phyloP scores from a whole-genome alignment of 1,139 yeast genomes.

The Pichia sp. region DNA sequence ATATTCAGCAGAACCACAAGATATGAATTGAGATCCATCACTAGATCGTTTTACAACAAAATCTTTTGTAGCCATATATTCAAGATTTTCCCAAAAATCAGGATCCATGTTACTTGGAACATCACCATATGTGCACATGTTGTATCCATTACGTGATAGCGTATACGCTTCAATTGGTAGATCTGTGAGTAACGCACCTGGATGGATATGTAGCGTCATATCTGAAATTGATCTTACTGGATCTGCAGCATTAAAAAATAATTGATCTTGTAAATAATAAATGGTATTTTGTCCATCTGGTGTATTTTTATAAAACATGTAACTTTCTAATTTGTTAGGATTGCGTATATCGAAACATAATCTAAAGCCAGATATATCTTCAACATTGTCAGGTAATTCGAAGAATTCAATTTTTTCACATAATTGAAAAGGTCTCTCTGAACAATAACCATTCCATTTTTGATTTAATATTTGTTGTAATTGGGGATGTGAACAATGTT shows the following conservation, averaged over 20 bases:
- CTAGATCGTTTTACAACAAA: too few species aligned
- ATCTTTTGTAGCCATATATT: too few species aligned
- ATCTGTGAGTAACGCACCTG: too few species aligned
- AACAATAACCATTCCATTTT: not conserved
- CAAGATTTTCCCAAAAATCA: not conserved
- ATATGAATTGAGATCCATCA: too few species aligned
- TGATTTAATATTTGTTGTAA: not conserved
- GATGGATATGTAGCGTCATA: too few species aligned
- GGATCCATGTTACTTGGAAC: not conserved
- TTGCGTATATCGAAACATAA: too few species aligned
- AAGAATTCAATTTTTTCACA: not conserved
- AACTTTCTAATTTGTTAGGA: not conserved
- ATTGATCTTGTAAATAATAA: not conserved
- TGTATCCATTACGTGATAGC: too few species aligned
- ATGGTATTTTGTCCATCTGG: not conserved
- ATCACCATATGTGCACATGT: too few species aligned
- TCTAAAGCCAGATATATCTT: not conserved
- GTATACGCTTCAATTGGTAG: too few species aligned
- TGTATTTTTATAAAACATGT: not conserved
- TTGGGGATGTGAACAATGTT: too few species aligned
- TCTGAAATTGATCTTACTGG: not conserved
- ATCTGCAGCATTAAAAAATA: not conserved
- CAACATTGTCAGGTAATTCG: not conserved
- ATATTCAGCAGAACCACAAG: too few species aligned
- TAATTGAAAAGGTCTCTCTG: not conserved